Evolutionary conservation across 768 basidiomycete species (phyloP).

Genomic region (Coprinellus aureogranulatus): DNA sequence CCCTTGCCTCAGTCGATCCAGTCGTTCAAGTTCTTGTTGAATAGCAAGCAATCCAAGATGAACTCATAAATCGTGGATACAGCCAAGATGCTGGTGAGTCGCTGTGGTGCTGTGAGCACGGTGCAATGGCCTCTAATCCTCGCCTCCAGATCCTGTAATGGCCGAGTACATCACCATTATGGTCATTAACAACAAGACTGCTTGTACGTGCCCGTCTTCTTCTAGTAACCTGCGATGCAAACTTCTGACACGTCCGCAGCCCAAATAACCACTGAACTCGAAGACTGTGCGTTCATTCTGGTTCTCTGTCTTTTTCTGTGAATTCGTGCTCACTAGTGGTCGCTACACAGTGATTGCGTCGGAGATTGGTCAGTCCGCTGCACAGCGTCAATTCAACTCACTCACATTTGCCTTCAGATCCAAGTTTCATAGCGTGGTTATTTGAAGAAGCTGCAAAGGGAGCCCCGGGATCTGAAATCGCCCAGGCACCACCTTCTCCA

Average conservation of each 20-base stretch:
- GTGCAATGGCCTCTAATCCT: conserved; percentile 8
- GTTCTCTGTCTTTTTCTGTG: not conserved
- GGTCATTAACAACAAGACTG: conserved; percentile 89
- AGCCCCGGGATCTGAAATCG: conserved; percentile 48
- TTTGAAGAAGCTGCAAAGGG: conserved; percentile 79
- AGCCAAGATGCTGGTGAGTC: conserved; percentile 71
- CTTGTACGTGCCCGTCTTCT: conserved; percentile 44
- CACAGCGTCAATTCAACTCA: not conserved
- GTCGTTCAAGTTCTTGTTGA: conserved; percentile 6
- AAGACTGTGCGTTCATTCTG: conserved; percentile 62
- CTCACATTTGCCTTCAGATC: conserved; percentile 45
- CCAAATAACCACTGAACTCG: conserved; percentile 85
- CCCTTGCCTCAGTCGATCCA: not conserved
- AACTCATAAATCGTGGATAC: conserved; percentile 71
- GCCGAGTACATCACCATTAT: conserved; percentile 94
- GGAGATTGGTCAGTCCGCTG: conserved; percentile 60
- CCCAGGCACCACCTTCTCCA: conserved; percentile 36
- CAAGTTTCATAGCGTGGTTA: conserved; percentile 85
- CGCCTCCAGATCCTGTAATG: conserved; percentile 74
- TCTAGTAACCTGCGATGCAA: conserved; percentile 14
- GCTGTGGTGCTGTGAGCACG: not conserved
- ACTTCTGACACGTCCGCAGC: conserved; percentile 36
- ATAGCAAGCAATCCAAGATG: conserved; percentile 78
- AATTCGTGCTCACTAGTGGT: conserved; percentile 13
- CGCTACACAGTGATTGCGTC: conserved; percentile 14